Conservation (phyloP, 805 yeast genomes). For the Starmerella scarabaei region DNA sequence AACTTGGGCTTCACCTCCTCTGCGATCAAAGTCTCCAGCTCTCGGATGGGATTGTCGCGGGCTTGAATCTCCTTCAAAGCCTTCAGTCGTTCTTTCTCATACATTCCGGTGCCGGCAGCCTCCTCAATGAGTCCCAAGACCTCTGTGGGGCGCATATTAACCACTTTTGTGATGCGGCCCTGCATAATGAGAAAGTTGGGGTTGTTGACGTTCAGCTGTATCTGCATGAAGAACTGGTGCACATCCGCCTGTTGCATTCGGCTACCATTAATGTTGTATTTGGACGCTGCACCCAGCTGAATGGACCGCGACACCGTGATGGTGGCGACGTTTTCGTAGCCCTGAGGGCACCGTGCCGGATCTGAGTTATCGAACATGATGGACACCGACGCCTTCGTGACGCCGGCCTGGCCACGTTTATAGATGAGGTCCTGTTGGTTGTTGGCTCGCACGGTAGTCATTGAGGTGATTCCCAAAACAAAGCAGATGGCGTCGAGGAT, state of each 20-base stretch:
- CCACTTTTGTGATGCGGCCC: conserved; percentile 92
- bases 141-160: conserved; percentile 90
- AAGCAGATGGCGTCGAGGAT: conserved; percentile 94
- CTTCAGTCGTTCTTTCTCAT: conserved; percentile 82
- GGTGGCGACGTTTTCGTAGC: conserved; percentile 52
- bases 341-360: conserved; percentile 65
- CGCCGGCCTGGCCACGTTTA: conserved; percentile 96
- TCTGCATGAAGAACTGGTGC: conserved; percentile 78
- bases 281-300: conserved; percentile 79
- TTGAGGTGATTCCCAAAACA: conserved; percentile 90
- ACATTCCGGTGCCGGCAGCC: conserved; percentile 95
- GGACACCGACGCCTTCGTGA: conserved; percentile 91
- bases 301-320: conserved; percentile 88
- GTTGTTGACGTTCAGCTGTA: conserved; percentile 88
- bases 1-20: conserved; percentile 93
- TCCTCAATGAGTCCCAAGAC: conserved; percentile 86
- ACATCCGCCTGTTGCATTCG: conserved; percentile 92
- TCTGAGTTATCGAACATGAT: conserved; percentile 87
- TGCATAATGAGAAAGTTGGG: conserved; percentile 98
- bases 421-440: conserved; percentile 88
- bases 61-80: conserved; percentile 86
- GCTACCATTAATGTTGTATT: conserved; percentile 88
- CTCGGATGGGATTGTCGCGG: conserved; percentile 72
- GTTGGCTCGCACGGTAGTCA: conserved; percentile 90
- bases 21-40: conserved; percentile 53